These are phyloP conservation scores for Populus tremula DNA, from an alignment of 345 rosid genomes.

Conservation along the genomic window DNA sequence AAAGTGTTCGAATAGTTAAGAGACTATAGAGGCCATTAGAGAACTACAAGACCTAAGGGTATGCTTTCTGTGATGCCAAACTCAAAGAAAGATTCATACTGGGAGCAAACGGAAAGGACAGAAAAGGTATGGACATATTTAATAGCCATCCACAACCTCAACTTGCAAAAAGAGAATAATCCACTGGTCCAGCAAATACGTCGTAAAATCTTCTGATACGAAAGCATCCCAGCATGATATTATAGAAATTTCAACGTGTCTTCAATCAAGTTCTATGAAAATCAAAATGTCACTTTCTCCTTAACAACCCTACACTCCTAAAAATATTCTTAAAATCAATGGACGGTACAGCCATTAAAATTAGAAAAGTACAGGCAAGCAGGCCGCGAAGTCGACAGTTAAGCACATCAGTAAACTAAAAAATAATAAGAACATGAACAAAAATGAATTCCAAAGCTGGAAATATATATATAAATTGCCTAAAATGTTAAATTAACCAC, in stretches of 20 bases:
- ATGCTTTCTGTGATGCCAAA: conserved; percentile 37
- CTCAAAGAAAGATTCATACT: conserved; percentile 39
- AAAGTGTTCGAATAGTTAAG: conserved; percentile 33
- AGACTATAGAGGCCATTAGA: conserved; percentile 16
- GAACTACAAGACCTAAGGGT: conserved; percentile 11
- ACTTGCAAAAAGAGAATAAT: conserved; percentile 44
- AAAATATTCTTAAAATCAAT: conserved; percentile 7
- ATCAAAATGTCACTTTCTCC: conserved; percentile 42
- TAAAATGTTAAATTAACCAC: background rate
- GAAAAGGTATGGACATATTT: conserved; percentile 43
- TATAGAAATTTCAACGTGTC: conserved; percentile 24
- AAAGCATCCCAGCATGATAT: conserved; percentile 24
- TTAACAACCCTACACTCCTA: conserved; percentile 14
- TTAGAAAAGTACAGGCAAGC: conserved; percentile 30
- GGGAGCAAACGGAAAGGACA: conserved; percentile 45
- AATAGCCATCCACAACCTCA: conserved; percentile 46
- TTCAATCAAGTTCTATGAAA: conserved; percentile 10
- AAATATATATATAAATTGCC: background rate
- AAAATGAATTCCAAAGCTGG: background rate
- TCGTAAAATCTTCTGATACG: conserved; percentile 21
- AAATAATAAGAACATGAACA: background rate
- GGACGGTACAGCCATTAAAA: conserved; percentile 39
- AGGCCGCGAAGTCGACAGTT: background rate
- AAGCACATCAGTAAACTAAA: background rate
- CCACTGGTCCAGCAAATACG: conserved; percentile 26